Base-by-base conservation (phyloP, 306 rosid species). In the Morella rubra region DNA sequence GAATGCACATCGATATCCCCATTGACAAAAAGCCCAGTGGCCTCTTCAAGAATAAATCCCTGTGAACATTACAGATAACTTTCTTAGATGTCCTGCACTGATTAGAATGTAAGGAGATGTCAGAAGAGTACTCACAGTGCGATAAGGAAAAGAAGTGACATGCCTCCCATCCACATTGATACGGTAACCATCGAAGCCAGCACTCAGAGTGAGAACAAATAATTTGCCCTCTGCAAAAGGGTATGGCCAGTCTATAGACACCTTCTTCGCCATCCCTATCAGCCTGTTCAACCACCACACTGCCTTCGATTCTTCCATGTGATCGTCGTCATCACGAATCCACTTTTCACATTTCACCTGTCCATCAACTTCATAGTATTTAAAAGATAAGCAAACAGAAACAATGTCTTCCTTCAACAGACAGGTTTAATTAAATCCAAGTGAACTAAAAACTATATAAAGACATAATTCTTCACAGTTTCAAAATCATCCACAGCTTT, bases 31-130 rank as follows among this genome's bases (percentile, higher is more conserved):
- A 92, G 85, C 70, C 99, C 99, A 16, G 99, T 95, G 59, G 99
- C 96, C 76, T 95, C 99, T 77, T 95, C 99, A 32, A 95, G 93
- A 81, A 93, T 91, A 87, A 92, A 92, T 72, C 99, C 99, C 99
- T 95, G 86, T n/a, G 73, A 79, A 79, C 37, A 32, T 32, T 32
- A 32, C 37, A 32, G 2, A 32, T 32, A 1, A 1, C 27, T 42
- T 65, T 18, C 32, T 19, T 67, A 67, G 60, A 81, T 46, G 65
- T 18, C 67, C 27, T 3, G 37, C 27, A 70, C 61, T 56, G 70
- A 64, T 50, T 20, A 69, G 7, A 24, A n/a, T 55, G 72, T 16
- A 65, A 74, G 60, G 42, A 76, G 55, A 83, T 72, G 50, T 44
- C 69, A 79, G 46, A 14, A 60, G 69, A 10, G 75, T 74, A 86